Evolutionary conservation across 148 eudicot species (phyloP).

Genomic region (Spergularia marina): DNA sequence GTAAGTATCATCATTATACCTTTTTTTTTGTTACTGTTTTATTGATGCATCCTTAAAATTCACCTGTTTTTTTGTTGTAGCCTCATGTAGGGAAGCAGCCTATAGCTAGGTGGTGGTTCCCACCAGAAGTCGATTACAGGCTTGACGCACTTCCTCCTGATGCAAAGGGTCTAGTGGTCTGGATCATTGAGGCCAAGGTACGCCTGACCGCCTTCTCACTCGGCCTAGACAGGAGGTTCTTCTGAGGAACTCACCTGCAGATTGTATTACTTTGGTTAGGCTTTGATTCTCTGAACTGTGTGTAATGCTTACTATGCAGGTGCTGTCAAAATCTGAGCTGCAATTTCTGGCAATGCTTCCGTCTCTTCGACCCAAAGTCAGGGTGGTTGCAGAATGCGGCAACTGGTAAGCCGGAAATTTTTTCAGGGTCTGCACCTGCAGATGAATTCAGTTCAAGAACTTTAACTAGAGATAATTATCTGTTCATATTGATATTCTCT

Average conservation of each 20-base stretch:
- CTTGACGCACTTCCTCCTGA: conserved; percentile 76
- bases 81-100: conserved; percentile 96
- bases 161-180: conserved; percentile 75
- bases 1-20: conserved; percentile 36
- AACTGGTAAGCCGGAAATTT: conserved; percentile 56
- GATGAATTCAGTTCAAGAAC: not conserved
- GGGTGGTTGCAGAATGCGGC: conserved; percentile 98
- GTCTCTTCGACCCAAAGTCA: conserved; percentile 72
- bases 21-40: conserved; percentile 6
- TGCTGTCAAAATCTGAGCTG: conserved; percentile 77
- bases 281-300: not conserved
- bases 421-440: not conserved
- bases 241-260: not conserved
- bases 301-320: conserved; percentile 36
- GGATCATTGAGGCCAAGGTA: conserved; percentile 91
- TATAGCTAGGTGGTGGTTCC: conserved; percentile 92
- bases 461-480: too few relatives aligned
- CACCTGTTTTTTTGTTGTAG: conserved; percentile 30
- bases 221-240: not conserved
- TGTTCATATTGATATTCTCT: not conserved
- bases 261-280: not conserved
- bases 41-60: conserved; percentile 10
- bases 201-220: not conserved
- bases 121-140: conserved; percentile 92
- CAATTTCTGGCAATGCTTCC: conserved; percentile 93